phyloP scores from a whole-genome alignment of 169 alveolate species.

The Haemoproteus tartakovskyi region DNA sequence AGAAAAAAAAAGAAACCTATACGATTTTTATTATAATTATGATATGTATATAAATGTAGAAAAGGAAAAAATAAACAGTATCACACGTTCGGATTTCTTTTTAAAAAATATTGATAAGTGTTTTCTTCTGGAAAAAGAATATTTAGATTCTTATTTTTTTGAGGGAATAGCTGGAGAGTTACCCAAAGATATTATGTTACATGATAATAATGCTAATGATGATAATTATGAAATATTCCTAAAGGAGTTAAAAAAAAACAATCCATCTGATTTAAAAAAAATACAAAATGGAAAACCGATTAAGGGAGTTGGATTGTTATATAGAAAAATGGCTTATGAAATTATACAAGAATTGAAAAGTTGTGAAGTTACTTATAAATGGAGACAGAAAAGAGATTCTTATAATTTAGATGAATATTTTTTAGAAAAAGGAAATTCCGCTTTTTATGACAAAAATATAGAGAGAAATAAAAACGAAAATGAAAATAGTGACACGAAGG shows the following conservation, averaged over 20 bases:
- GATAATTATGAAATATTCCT: conserved; percentile 21
- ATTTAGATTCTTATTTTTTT: conserved; percentile 36
- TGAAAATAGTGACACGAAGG: neutral
- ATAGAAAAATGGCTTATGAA: conserved; percentile 42
- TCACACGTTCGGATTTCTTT: conserved; percentile 12
- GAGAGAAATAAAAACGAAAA: neutral
- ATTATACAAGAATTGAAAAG: conserved; percentile 23
- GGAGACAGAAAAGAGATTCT: conserved; percentile 14
- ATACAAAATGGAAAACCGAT: neutral
- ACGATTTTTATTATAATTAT: conserved; percentile 32
- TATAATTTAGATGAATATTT: conserved; percentile 36
- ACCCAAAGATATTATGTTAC: conserved; percentile 51
- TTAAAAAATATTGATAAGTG: conserved; percentile 36
- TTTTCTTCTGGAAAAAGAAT: conserved; percentile 39
- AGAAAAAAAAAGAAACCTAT: conserved; percentile 9
- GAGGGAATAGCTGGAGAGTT: conserved; percentile 58
- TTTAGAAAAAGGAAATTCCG: neutral
- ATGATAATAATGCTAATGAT: conserved; percentile 4
- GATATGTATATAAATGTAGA: conserved; percentile 43
- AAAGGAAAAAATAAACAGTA: conserved; percentile 16
- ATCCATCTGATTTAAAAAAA: neutral
- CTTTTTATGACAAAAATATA: no score
- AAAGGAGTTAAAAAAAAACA: conserved; percentile 6
- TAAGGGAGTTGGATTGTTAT: conserved; percentile 41
- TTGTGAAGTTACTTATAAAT: conserved; percentile 8